These are phyloP conservation scores for Orbilia ellipsospora DNA, from an alignment of 2,329 filamentous ascomycete species.

Conservation along the genomic window DNA sequence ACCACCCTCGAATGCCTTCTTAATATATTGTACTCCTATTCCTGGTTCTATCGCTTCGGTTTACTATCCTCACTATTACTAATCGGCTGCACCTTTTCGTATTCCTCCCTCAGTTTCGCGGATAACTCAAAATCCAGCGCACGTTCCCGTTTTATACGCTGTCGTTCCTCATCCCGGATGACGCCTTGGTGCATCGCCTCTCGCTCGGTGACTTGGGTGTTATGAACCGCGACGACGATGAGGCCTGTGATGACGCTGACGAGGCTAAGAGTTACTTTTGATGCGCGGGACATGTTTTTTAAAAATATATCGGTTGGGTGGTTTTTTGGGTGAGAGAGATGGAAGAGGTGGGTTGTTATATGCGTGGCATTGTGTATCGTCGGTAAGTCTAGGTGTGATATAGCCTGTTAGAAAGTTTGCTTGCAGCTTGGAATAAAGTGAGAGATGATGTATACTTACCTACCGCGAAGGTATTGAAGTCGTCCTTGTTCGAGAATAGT, in stretches of 20 bases:
- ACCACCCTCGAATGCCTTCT: not conserved
- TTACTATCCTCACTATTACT: slow-evolving; percentile 60
- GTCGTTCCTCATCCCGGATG: slow-evolving; percentile 92
- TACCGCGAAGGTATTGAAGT: no score
- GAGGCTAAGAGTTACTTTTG: slow-evolving; percentile 82
- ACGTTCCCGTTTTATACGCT: slow-evolving; percentile 87
- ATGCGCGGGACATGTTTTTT: slow-evolving; percentile 81
- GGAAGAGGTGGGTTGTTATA: no score
- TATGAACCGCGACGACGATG: slow-evolving; percentile 88
- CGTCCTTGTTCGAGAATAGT: no score
- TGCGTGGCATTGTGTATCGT: no score
- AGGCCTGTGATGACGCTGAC: slow-evolving; percentile 80
- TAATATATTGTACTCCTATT: not conserved
- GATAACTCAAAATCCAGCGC: slow-evolving; percentile 97
- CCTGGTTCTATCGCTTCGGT: slow-evolving; percentile 34
- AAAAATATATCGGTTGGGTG: no score
- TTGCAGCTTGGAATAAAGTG: no score
- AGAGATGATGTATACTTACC: no score
- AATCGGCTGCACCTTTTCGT: slow-evolving; percentile 87
- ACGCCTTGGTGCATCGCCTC: slow-evolving; percentile 94
- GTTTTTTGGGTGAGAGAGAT: no score
- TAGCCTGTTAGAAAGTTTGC: no score
- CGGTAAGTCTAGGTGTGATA: no score
- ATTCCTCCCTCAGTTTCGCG: slow-evolving; percentile 83
- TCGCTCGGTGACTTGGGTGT: slow-evolving; percentile 84